Conservation (phyloP, 495 filamentous ascomycete species). For the Penicillium parvum region DNA sequence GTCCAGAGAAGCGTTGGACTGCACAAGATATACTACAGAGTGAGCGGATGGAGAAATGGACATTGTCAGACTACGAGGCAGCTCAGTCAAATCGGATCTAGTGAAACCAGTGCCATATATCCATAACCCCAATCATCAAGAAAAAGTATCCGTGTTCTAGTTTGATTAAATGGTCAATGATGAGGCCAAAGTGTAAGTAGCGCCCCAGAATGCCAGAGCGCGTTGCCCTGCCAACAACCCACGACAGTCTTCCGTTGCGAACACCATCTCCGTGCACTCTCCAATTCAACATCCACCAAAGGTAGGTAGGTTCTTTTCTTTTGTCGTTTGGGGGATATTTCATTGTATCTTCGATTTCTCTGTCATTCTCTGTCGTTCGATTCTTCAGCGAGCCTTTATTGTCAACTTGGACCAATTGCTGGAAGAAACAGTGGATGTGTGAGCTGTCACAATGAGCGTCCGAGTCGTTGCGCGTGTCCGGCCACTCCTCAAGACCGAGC, state of each 20-base stretch:
- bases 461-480: conserved; percentile 86
- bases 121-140: no score
- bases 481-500: conserved; percentile 77
- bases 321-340: conserved; percentile 15
- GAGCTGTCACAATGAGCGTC: conserved; percentile 49
- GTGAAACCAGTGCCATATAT: no score
- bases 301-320: conserved; percentile 20
- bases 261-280: conserved; percentile 18
- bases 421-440: conserved; percentile 14
- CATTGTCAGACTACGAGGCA: conserved; percentile 32
- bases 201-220: not conserved
- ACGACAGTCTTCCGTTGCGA: conserved; percentile 14
- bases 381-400: conserved; percentile 4
- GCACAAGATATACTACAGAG: conserved; percentile 29
- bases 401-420: not conserved
- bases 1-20: conserved; percentile 33
- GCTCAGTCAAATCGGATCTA: no score
- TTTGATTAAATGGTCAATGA: not conserved
- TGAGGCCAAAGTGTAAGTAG: not conserved
- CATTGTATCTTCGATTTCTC: conserved; percentile 10
- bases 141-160: no score
- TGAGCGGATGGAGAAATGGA: conserved; percentile 42
- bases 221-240: conserved; percentile 36
- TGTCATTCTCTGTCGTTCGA: conserved; percentile 11
- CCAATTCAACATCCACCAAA: conserved; percentile 14